These are phyloP conservation scores for Murraya koenigii DNA, from an alignment of 345 rosid genomes.

Conservation along the genomic window DNA sequence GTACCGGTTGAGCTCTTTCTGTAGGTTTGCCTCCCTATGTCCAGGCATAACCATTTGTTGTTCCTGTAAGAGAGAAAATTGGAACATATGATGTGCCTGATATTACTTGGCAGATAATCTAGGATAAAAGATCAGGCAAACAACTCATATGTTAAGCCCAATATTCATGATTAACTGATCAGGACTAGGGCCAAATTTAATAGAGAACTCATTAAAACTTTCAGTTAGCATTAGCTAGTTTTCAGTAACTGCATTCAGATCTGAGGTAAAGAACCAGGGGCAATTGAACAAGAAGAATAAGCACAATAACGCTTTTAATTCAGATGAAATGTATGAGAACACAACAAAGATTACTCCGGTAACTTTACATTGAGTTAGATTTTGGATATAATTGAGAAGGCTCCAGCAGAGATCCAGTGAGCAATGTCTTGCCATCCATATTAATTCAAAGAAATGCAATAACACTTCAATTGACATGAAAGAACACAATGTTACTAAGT, in stretches of 20 bases:
- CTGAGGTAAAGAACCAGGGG: too few relatives aligned
- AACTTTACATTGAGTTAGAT: too few relatives aligned
- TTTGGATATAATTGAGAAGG: too few relatives aligned
- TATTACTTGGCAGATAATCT: background rate
- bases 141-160: background rate
- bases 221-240: background rate
- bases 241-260: background rate
- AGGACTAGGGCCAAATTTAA: background rate
- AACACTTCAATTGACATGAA: background rate
- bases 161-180: background rate
- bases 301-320: too few relatives aligned
- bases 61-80: constrained; percentile 39
- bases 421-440: background rate
- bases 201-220: background rate
- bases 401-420: background rate
- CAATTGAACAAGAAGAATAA: too few relatives aligned
- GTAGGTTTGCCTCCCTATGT: constrained; percentile 83
- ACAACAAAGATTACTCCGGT: too few relatives aligned
- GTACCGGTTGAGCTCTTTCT: constrained; percentile 79
- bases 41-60: constrained; percentile 99
- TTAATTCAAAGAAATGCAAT: background rate
- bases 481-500: background rate
- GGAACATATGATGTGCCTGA: background rate
- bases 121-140: background rate
- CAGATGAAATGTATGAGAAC: too few relatives aligned